Evolutionary conservation across 805 yeast genomes (phyloP).

Genomic region (Metschnikowia lochheadii): DNA sequence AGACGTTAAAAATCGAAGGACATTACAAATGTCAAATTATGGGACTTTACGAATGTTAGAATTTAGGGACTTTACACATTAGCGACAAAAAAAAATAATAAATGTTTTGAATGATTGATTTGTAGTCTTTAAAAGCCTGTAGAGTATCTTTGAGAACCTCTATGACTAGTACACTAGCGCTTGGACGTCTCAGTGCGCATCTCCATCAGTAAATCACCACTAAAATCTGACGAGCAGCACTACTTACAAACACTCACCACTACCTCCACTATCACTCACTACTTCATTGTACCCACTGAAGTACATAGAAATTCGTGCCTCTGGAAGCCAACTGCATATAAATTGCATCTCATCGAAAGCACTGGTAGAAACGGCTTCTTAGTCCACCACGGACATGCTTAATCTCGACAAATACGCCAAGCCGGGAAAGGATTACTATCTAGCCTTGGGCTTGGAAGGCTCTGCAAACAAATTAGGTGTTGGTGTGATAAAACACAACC

Average conservation of each 20-base stretch:
- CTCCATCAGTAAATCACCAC: not conserved
- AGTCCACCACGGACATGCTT: constrained; percentile 13
- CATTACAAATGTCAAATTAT: not conserved
- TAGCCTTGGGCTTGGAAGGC: constrained; percentile 92
- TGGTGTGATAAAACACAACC: constrained; percentile 76
- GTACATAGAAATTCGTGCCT: not conserved
- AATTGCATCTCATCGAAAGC: not conserved
- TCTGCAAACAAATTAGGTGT: constrained; percentile 96
- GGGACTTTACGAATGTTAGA: not conserved
- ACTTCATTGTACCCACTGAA: not conserved
- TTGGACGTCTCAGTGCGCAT: not conserved
- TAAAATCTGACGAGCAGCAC: not conserved
- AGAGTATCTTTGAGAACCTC: not conserved
- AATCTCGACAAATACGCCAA: constrained; percentile 44
- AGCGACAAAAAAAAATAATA: no score
- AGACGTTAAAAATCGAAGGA: not conserved
- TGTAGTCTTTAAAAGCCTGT: not conserved
- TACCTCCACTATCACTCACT: not conserved
- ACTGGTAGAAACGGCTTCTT: not conserved
- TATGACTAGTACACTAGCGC: not conserved
- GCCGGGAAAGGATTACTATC: constrained; percentile 46
- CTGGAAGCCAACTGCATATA: not conserved
- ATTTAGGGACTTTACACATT: no score
- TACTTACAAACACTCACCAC: not conserved
- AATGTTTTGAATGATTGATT: not conserved